Conservation (phyloP, 352 stramenopile species). For the Elongisporangium prolatum region DNA sequence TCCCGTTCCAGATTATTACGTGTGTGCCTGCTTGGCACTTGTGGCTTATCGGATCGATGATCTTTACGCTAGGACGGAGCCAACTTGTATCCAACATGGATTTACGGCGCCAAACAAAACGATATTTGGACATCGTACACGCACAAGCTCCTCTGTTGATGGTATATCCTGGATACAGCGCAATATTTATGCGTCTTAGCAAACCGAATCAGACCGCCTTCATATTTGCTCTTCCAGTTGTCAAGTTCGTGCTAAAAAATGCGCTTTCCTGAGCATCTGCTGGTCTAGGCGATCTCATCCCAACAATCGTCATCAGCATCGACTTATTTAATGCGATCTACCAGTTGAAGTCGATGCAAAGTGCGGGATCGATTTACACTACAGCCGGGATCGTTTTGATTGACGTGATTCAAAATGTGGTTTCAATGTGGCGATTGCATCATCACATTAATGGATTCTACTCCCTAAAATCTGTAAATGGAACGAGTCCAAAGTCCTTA, state of each 20-base stretch:
- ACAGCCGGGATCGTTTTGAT: not conserved
- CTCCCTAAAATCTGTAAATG: too few relatives aligned
- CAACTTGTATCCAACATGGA: not conserved
- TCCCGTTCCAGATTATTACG: conserved; percentile 19
- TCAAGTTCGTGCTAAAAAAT: conserved; percentile 4
- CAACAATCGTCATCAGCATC: conserved; percentile 6
- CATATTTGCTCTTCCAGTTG: conserved; percentile 2
- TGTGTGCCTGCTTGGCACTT: not conserved
- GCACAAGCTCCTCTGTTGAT: not conserved
- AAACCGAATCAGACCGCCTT: not conserved
- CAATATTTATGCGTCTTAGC: not conserved
- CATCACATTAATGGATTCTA: not conserved
- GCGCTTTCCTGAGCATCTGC: not conserved
- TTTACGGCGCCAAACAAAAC: not conserved
- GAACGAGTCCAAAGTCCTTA: not conserved
- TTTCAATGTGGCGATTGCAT: not conserved
- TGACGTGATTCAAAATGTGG: conserved; percentile 3
- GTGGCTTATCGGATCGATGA: not conserved
- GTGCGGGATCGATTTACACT: not conserved
- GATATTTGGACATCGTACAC: not conserved
- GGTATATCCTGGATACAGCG: not conserved
- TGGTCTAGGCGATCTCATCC: not conserved
- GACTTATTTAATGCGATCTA: conserved; percentile 6
- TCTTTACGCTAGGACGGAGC: not conserved
- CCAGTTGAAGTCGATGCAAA: conserved; percentile 1